Evolutionary conservation across 768 basidiomycete genomes (phyloP).

Genomic region (Mrakia frigida): DNA sequence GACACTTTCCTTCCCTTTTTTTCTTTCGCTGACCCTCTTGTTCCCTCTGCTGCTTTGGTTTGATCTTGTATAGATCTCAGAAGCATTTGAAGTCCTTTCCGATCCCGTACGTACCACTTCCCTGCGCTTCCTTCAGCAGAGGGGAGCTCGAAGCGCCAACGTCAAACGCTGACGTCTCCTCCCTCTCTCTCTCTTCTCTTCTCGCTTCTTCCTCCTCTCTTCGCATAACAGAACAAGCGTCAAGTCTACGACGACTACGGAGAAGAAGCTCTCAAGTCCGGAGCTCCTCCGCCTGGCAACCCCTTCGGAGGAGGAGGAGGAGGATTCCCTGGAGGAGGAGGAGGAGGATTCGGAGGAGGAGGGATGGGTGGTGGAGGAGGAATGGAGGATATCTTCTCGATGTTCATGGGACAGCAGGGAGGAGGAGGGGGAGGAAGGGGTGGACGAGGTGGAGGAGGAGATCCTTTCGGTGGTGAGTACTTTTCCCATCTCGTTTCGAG

Average conservation of each 20-base stretch:
- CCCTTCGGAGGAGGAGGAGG: conserved; percentile 35
- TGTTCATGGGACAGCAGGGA: conserved; percentile 47
- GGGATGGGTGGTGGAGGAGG: conserved; percentile 44
- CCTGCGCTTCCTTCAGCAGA: not conserved
- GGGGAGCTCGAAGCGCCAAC: not conserved
- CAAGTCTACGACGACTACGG: conserved; percentile 80
- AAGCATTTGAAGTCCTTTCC: conserved; percentile 91
- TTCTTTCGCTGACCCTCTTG: not conserved
- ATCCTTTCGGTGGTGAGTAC: conserved; percentile 38
- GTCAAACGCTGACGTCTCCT: not conserved
- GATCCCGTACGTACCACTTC: conserved; percentile 51
- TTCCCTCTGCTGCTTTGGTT: not conserved
- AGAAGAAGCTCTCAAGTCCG: conserved; percentile 84
- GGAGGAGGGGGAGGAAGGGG: conserved; percentile 48
- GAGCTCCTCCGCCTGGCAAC: conserved; percentile 47
- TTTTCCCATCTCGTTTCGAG: not conserved
- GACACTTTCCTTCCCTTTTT: not conserved
- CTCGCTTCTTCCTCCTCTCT: not conserved
- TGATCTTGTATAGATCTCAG: conserved; percentile 66
- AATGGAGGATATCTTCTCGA: conserved; percentile 80
- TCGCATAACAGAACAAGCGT: conserved; percentile 40
- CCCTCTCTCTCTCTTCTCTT: not conserved
- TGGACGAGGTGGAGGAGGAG: conserved; percentile 39
- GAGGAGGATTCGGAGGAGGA: conserved; percentile 47
- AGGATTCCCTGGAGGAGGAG: conserved; percentile 41